A percentile compares a stretch with the other conserved stretches of the same genome.
Conservation (phyloP, 495 filamentous ascomycete genomes). For the Cairneyella variabilis region DNA sequence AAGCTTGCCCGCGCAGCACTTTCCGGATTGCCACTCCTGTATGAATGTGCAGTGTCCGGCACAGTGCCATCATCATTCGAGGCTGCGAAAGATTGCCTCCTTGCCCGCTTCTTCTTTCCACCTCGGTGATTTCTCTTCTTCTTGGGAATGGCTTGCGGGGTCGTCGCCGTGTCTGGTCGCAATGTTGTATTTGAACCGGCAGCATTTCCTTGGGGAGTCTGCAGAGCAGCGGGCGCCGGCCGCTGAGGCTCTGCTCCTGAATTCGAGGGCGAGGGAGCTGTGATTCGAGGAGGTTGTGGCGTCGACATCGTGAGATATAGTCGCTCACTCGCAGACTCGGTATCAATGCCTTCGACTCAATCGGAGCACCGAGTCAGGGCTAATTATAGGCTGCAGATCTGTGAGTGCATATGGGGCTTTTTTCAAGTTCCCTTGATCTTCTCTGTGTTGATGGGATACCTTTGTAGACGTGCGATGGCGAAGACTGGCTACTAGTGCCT, state of each 20-base stretch:
- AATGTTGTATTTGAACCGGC: slow-evolving; percentile 8
- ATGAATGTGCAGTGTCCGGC: slow-evolving; percentile 29
- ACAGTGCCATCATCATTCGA: slow-evolving; percentile 42
- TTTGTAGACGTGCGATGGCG: too few species aligned
- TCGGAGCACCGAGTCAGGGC: background rate
- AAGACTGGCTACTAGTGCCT: too few species aligned
- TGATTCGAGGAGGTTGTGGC: slow-evolving; percentile 3
- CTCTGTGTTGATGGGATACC: too few species aligned
- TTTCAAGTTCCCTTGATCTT: too few species aligned
- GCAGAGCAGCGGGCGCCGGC: slow-evolving; percentile 17
- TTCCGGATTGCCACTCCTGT: slow-evolving; percentile 29
- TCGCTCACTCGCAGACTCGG: background rate
- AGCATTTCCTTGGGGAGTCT: background rate
- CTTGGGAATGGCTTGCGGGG: slow-evolving; percentile 20
- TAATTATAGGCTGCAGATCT: background rate
- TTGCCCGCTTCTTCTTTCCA: slow-evolving; percentile 57
- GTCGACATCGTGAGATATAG: slow-evolving; percentile 1
- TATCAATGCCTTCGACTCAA: background rate
- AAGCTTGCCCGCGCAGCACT: slow-evolving; percentile 37
- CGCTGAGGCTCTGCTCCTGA: slow-evolving; percentile 5
- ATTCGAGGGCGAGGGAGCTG: slow-evolving; percentile 1
- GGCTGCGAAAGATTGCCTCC: slow-evolving; percentile 61
- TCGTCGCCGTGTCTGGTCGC: slow-evolving; percentile 8
- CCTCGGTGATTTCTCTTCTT: slow-evolving; percentile 44
- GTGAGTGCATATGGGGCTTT: slow-evolving; percentile 3